phyloP scores from a whole-genome alignment of 495 filamentous ascomycete species.

The Amniculicola lignicola region DNA sequence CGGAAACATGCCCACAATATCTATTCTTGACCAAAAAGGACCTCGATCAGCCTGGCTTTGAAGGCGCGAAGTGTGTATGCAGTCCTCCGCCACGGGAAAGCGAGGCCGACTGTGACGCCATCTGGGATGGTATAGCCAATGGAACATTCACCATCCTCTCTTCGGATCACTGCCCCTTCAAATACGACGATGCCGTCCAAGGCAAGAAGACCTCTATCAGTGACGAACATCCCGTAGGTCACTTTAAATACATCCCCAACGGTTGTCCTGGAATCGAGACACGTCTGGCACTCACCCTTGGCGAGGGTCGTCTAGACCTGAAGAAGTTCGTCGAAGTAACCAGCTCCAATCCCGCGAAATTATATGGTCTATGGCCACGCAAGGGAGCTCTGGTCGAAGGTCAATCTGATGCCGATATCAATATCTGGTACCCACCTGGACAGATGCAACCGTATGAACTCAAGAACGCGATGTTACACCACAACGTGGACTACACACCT shows the following conservation, averaged over 20 bases:
- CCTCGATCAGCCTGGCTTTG: conserved; percentile 51
- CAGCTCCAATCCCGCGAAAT: conserved; percentile 56
- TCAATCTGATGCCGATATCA: conserved; percentile 52
- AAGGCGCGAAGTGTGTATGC: conserved; percentile 45
- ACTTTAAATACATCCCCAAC: conserved; percentile 57
- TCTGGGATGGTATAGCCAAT: conserved; percentile 42
- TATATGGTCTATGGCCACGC: conserved; percentile 55
- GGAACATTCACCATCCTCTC: conserved; percentile 53
- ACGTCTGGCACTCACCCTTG: conserved; percentile 48
- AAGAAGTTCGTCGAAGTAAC: conserved; percentile 60
- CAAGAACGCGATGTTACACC: conserved; percentile 55
- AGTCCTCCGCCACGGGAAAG: conserved; percentile 39
- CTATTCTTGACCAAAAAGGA: conserved; percentile 56
- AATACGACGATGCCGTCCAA: conserved; percentile 48
- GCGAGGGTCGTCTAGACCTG: conserved; percentile 47
- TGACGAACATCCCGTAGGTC: conserved; percentile 46
- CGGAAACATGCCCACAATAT: conserved; percentile 66
- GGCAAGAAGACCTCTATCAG: conserved; percentile 50
- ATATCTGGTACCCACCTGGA: conserved; percentile 52
- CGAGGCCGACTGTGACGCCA: conserved; percentile 36
- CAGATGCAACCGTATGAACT: conserved; percentile 44
- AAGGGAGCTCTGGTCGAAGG: conserved; percentile 58
- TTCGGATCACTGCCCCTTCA: conserved; percentile 57
- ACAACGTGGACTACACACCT: conserved; percentile 60
- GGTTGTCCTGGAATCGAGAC: conserved; percentile 62